phyloP scores from a whole-genome alignment of 352 stramenopile species.

The Blastocystis sp. region DNA sequence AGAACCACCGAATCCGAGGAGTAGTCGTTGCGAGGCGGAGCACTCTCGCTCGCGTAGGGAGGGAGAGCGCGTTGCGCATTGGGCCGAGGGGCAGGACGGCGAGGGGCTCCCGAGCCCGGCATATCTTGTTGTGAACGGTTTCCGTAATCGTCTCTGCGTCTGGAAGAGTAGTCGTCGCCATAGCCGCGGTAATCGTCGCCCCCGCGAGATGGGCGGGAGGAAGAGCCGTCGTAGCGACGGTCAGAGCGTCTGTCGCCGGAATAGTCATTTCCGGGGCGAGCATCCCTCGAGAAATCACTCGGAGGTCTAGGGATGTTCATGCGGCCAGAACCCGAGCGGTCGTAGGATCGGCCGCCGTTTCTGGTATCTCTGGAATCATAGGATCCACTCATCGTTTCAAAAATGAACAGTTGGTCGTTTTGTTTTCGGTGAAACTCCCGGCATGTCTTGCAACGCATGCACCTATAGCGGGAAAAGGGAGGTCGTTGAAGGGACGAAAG shows the following conservation, averaged over 20 bases:
- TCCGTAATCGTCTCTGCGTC: neutral
- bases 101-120: neutral
- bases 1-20: neutral
- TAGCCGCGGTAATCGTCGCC: neutral
- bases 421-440: neutral
- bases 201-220: neutral
- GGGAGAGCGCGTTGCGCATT: neutral
- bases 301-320: neutral
- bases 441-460: neutral
- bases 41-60: neutral
- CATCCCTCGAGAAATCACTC: neutral
- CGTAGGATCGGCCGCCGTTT: neutral
- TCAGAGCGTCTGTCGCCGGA: neutral
- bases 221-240: neutral
- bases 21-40: neutral
- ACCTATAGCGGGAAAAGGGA: neutral
- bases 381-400: neutral
- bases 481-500: neutral
- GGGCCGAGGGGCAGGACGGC: constrained; percentile 15
- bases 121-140: neutral
- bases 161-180: neutral
- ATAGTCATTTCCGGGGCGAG: neutral
- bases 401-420: neutral
- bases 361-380: neutral
- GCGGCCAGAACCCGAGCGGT: neutral